Conservation (phyloP, 768 basidiomycete species). For the Candolleomyces aberdarensis region DNA sequence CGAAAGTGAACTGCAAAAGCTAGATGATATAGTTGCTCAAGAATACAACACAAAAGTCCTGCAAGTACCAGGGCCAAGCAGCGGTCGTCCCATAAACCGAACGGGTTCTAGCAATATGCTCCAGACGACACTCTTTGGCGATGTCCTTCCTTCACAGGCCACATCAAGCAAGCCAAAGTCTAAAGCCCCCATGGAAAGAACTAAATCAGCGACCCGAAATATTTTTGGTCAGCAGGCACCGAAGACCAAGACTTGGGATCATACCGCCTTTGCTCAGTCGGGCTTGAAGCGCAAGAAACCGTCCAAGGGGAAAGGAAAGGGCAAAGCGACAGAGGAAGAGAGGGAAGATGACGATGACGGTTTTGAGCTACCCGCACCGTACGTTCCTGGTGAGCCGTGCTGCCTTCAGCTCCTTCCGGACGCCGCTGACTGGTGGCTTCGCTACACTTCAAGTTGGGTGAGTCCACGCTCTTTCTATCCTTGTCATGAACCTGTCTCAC, state of each 20-base stretch:
- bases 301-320: slow-evolving; percentile 49
- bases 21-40: slow-evolving; percentile 53
- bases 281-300: slow-evolving; percentile 54
- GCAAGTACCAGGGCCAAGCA: slow-evolving; percentile 43
- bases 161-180: slow-evolving; percentile 32
- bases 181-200: slow-evolving; percentile 25
- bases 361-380: slow-evolving; percentile 83
- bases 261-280: slow-evolving; percentile 81
- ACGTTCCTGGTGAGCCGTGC: slow-evolving; percentile 54
- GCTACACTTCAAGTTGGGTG: slow-evolving; percentile 44
- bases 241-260: slow-evolving; percentile 88
- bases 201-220: slow-evolving; percentile 40
- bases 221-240: slow-evolving; percentile 53
- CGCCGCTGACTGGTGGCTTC: background rate
- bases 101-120: slow-evolving; percentile 36
- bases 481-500: too few species aligned
- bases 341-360: slow-evolving; percentile 61
- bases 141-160: slow-evolving; percentile 36
- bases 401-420: background rate
- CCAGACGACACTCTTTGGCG: slow-evolving; percentile 70
- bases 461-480: slow-evolving; percentile 20
- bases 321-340: slow-evolving; percentile 41
- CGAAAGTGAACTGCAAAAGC: slow-evolving; percentile 46
- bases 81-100: slow-evolving; percentile 14
- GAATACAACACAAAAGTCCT: slow-evolving; percentile 38